These are phyloP conservation scores for Trifolium pratense DNA, from an alignment of 306 rosid species.

Conservation along the genomic window DNA sequence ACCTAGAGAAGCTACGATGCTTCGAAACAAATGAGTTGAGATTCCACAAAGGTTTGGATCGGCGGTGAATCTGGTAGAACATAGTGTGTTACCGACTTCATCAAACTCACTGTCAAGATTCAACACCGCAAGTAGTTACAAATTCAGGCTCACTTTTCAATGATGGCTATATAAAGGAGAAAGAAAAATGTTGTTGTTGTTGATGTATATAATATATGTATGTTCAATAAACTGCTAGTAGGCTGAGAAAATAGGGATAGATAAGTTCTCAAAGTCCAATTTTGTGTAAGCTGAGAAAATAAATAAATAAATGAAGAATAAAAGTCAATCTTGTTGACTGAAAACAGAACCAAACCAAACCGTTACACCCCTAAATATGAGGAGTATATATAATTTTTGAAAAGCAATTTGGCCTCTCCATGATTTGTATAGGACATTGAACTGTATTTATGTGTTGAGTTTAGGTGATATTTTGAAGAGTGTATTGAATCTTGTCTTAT, in stretches of 20 bases:
- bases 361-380: background rate
- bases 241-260: constrained; percentile 13
- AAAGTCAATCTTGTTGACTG: constrained; percentile 2
- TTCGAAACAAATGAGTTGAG: constrained; percentile 28
- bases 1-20: constrained; percentile 35
- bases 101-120: background rate
- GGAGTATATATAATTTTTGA: background rate
- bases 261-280: constrained; percentile 29
- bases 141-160: constrained; percentile 8
- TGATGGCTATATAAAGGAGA: constrained; percentile 24
- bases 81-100: too few species aligned
- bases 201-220: constrained; percentile 19
- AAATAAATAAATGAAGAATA: constrained; percentile 2
- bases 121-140: constrained; percentile 28
- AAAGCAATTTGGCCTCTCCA: too few species aligned
- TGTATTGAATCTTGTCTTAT: too few species aligned
- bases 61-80: too few species aligned
- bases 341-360: background rate
- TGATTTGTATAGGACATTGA: too few species aligned
- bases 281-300: constrained; percentile 37
- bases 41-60: constrained; percentile 5
- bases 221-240: constrained; percentile 7
- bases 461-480: too few species aligned
- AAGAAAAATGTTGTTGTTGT: constrained; percentile 23
- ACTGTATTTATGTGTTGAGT: too few species aligned